Evolutionary conservation across 1,284 basidiomycete species (phyloP).

Genomic region (Pseudozyma flocculosa): DNA sequence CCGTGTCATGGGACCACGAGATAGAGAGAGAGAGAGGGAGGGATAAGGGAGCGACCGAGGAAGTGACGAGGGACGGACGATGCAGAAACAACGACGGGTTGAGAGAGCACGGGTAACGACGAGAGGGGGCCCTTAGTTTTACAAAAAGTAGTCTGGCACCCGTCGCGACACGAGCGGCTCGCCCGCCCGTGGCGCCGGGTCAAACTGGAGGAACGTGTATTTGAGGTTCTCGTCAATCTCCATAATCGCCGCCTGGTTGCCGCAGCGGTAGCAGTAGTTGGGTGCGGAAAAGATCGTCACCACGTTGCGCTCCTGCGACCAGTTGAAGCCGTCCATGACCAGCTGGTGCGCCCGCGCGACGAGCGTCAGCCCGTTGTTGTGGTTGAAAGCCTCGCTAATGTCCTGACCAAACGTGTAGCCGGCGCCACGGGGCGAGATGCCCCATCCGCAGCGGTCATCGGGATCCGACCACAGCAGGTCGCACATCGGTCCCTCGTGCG

Average conservation of each 20-base stretch:
- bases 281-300: slow-evolving; percentile 99
- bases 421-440: slow-evolving; percentile 96
- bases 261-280: slow-evolving; percentile 87
- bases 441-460: slow-evolving; percentile 98
- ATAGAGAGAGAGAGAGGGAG: too few species aligned
- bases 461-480: slow-evolving; percentile 99
- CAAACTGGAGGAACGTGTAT: slow-evolving; percentile 97
- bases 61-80: too few species aligned
- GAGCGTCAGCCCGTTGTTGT: slow-evolving; percentile 96
- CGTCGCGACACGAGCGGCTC: slow-evolving; percentile 96
- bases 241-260: slow-evolving; percentile 99
- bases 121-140: too few species aligned
- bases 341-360: slow-evolving; percentile 66
- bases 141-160: slow-evolving; percentile 74
- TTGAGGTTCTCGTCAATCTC: slow-evolving; percentile 99
- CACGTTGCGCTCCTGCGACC: slow-evolving; percentile 99
- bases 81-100: too few species aligned
- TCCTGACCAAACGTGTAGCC: slow-evolving; percentile 99
- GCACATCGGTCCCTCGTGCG: slow-evolving; percentile 99
- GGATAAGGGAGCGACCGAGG: too few species aligned
- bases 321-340: slow-evolving; percentile 97
- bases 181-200: slow-evolving; percentile 95
- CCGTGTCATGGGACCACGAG: too few species aligned
- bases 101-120: too few species aligned
- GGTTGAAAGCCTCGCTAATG: slow-evolving; percentile 96